A percentile compares a stretch with the other conserved stretches of the same genome.
Evolutionary conservation across 2,329 filamentous ascomycete genomes (phyloP).

Genomic region (Diplodia seriata): DNA sequence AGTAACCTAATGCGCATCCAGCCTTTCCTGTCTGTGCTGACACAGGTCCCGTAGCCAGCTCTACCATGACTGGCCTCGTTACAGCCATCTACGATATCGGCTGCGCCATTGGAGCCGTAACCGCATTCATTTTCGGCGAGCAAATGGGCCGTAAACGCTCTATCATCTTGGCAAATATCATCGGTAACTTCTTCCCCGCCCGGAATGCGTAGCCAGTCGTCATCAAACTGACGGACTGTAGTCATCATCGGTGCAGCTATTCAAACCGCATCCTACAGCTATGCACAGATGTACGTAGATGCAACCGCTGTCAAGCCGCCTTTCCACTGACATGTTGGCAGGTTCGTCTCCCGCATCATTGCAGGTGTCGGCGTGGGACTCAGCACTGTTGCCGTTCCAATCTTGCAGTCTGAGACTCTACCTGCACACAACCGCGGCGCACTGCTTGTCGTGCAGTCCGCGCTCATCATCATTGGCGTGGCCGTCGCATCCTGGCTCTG

Average conservation of each 20-base stretch:
- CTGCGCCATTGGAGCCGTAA: slow-evolving; percentile 64
- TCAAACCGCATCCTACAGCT: slow-evolving; percentile 54
- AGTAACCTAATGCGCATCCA: slow-evolving; percentile 9
- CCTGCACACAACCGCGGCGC: slow-evolving; percentile 64
- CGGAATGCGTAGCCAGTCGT: neutral
- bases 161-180: slow-evolving; percentile 56
- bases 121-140: slow-evolving; percentile 58
- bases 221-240: neutral
- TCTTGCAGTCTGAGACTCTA: slow-evolving; percentile 60
- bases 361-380: slow-evolving; percentile 62
- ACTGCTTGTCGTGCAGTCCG: slow-evolving; percentile 64
- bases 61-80: slow-evolving; percentile 54
- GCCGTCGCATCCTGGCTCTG: slow-evolving; percentile 60
- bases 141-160: slow-evolving; percentile 56
- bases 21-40: neutral
- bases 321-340: neutral
- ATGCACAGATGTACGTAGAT: slow-evolving; percentile 54
- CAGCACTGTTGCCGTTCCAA: slow-evolving; percentile 61
- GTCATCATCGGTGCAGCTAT: slow-evolving; percentile 58
- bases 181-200: slow-evolving; percentile 36
- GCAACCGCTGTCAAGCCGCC: too few relatives aligned
- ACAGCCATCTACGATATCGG: slow-evolving; percentile 66
- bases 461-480: slow-evolving; percentile 58
- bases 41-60: slow-evolving; percentile 42
- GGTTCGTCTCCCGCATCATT: slow-evolving; percentile 56